Percentiles rank a stretch among this genome's conserved stretches.
Conservation (phyloP, 2,329 filamentous ascomycete species). For the Trichoderma sp. region DNA sequence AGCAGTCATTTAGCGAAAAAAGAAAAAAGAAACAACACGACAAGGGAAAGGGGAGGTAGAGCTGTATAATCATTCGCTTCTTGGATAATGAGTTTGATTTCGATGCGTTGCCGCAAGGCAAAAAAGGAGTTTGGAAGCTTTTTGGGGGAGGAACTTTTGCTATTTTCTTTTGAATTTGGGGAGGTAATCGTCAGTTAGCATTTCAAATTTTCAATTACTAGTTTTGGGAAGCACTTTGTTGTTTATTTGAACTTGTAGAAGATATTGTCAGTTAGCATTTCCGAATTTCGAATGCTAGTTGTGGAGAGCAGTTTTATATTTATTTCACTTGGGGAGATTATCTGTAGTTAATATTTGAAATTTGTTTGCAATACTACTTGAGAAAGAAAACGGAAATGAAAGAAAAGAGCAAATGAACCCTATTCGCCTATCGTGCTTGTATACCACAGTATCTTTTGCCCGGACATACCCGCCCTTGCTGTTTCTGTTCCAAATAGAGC, state of each 20-base stretch:
- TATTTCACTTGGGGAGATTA: background rate
- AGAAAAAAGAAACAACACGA: background rate
- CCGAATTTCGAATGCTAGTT: background rate
- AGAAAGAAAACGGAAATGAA: background rate
- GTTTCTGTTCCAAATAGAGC: background rate
- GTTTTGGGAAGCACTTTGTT: no score
- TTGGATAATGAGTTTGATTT: constrained; percentile 21
- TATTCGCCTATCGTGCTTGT: background rate
- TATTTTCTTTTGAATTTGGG: background rate
- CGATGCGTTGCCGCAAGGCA: constrained; percentile 20
- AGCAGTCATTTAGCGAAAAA: background rate
- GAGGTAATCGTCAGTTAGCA: constrained; percentile 2
- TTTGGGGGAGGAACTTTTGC: background rate
- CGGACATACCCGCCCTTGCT: background rate
- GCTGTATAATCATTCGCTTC: constrained; percentile 10
- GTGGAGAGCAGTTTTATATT: no score
- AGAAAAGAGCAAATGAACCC: background rate
- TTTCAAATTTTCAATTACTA: background rate
- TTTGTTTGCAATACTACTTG: background rate
- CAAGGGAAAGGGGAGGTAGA: background rate
- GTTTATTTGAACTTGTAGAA: background rate
- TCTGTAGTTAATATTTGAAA: background rate
- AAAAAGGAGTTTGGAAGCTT: background rate
- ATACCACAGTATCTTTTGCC: background rate
- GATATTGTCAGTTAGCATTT: background rate